A percentile compares a stretch with the other conserved stretches of the same genome.
phyloP scores from a whole-genome alignment of 2,329 filamentous ascomycete genomes.

The Cryphonectria japonica region DNA sequence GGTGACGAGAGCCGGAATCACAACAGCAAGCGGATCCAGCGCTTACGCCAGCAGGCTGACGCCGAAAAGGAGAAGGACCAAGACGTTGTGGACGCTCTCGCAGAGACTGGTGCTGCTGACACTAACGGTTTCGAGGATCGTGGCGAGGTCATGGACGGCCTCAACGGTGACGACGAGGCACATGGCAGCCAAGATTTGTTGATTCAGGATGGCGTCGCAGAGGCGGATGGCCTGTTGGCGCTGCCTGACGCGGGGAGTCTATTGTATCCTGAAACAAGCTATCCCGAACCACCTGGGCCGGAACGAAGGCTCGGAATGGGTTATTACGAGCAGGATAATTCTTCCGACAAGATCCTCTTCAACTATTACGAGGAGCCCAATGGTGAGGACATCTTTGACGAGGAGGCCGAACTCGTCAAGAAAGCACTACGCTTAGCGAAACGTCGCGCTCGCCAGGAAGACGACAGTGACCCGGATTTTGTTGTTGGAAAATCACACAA shows the following conservation, averaged over 20 bases:
- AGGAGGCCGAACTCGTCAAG: slow-evolving; percentile 57
- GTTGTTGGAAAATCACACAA: slow-evolving; percentile 46
- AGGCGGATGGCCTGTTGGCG: slow-evolving; percentile 34
- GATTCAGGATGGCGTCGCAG: slow-evolving; percentile 33
- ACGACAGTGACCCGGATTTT: slow-evolving; percentile 60
- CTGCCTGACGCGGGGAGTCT: slow-evolving; percentile 20
- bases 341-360: slow-evolving; percentile 61
- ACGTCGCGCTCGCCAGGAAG: slow-evolving; percentile 55
- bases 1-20: slow-evolving; percentile 62
- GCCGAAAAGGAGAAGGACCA: slow-evolving; percentile 58
- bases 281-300: slow-evolving; percentile 55
- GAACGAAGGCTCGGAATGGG: slow-evolving; percentile 61
- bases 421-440: slow-evolving; percentile 59
- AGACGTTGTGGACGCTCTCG: slow-evolving; percentile 31
- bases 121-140: slow-evolving; percentile 40
- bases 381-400: slow-evolving; percentile 42
- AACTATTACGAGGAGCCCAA: slow-evolving; percentile 60
- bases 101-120: slow-evolving; percentile 35
- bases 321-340: slow-evolving; percentile 64
- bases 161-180: background rate
- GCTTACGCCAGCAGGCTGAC: slow-evolving; percentile 59
- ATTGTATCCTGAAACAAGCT: slow-evolving; percentile 37
- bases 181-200: slow-evolving; percentile 17
- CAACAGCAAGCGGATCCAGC: slow-evolving; percentile 61
- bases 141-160: slow-evolving; percentile 37